Conservation (phyloP, 2,329 filamentous ascomycete species). For the Claviceps pazoutovae region DNA sequence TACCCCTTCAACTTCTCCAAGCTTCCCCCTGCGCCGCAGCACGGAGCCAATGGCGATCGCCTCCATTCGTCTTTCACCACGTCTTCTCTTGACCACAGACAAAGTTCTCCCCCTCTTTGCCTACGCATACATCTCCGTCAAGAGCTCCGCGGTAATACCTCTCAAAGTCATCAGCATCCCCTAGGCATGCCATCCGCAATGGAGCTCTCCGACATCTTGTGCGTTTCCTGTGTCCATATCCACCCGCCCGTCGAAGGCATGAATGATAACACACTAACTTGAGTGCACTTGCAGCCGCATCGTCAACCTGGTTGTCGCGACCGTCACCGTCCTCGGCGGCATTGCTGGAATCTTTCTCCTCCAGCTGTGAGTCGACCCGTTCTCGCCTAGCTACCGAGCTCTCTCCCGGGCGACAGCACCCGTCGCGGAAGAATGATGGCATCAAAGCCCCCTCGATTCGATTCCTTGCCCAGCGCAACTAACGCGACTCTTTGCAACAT, state of each 20-base stretch:
- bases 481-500: neutral
- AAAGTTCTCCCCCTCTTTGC: neutral
- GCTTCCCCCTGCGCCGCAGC: neutral
- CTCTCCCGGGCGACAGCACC: neutral
- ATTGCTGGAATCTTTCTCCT: conserved; percentile 55
- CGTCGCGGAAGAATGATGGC: neutral
- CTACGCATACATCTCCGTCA: neutral
- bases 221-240: conserved; percentile 23
- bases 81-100: neutral
- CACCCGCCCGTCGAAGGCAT: conserved; percentile 1
- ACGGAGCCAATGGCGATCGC: conserved; percentile 3
- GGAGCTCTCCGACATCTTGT: conserved; percentile 92
- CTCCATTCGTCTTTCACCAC: neutral
- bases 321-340: conserved; percentile 77
- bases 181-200: conserved; percentile 32
- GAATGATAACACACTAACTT: conserved; percentile 17
- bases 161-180: neutral
- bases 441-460: neutral
- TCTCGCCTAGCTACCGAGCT: neutral
- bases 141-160: neutral
- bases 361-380: conserved; percentile 36
- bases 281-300: conserved; percentile 52
- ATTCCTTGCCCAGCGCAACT: neutral
- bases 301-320: conserved; percentile 80
- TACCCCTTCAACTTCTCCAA: neutral